Conservation (phyloP, 1,139 yeast genomes). For the Suhomyces atakaporum region DNA sequence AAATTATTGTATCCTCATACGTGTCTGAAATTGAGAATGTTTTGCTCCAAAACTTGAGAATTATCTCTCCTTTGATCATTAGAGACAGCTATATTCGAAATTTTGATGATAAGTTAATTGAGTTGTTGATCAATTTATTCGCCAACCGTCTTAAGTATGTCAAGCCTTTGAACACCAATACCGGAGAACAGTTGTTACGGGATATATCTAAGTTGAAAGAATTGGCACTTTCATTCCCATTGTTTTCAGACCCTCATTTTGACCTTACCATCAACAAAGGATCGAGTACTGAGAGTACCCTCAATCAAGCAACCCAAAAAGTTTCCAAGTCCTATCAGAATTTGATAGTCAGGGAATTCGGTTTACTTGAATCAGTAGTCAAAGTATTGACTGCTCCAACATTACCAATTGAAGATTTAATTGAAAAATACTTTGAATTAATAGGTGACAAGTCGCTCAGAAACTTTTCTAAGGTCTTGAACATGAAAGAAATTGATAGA, state of each 20-base stretch:
- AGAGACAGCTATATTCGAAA: conserved; percentile 73
- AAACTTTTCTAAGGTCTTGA: conserved; percentile 67
- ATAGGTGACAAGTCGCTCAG: conserved; percentile 64
- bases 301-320: conserved; percentile 10
- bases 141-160: conserved; percentile 56
- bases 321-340: conserved; percentile 46
- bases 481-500: conserved; percentile 59
- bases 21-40: conserved; percentile 57
- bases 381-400: conserved; percentile 65
- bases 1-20: conserved; percentile 64
- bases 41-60: conserved; percentile 45
- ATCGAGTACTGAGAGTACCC: not conserved
- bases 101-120: conserved; percentile 76
- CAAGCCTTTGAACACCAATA: conserved; percentile 66
- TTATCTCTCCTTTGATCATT: conserved; percentile 61
- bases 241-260: conserved; percentile 37
- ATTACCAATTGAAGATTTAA: conserved; percentile 63
- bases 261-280: conserved; percentile 13
- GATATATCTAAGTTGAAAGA: conserved; percentile 69
- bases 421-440: conserved; percentile 64
- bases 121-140: conserved; percentile 59
- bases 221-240: conserved; percentile 55
- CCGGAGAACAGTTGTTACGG: conserved; percentile 78
- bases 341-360: conserved; percentile 51
- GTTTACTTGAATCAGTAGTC: conserved; percentile 60